These are phyloP conservation scores for Entoloma clypeatum DNA, from an alignment of 1,284 basidiomycete species.

Conservation along the genomic window DNA sequence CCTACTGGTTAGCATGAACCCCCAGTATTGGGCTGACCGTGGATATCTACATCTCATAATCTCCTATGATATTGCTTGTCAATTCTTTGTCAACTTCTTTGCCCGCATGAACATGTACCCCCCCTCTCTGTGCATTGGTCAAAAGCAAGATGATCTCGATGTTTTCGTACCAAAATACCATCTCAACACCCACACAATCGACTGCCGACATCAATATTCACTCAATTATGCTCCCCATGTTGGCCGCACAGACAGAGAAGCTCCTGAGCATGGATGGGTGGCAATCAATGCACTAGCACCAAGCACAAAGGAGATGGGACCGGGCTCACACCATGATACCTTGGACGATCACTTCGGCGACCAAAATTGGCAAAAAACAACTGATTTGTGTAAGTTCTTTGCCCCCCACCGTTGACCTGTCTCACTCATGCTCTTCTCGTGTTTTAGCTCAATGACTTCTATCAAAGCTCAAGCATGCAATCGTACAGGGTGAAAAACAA, in stretches of 20 bases:
- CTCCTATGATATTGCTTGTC: conserved; percentile 26
- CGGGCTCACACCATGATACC: conserved; percentile 25
- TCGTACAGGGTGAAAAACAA: too few relatives aligned
- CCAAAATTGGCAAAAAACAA: too few relatives aligned
- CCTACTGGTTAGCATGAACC: conserved; percentile 1
- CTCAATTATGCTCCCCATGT: conserved; percentile 25
- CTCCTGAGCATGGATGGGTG: conserved; percentile 29
- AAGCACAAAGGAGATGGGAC: conserved; percentile 30
- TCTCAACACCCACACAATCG: conserved; percentile 23
- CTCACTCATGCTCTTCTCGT: too few relatives aligned
- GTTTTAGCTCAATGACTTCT: too few relatives aligned
- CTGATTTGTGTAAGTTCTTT: too few relatives aligned
- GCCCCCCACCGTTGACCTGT: too few relatives aligned
- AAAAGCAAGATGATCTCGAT: too few relatives aligned
- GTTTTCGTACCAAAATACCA: conserved; percentile 31
- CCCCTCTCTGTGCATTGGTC: not conserved
- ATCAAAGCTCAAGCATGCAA: too few relatives aligned
- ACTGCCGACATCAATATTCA: conserved; percentile 24
- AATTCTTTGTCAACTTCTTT: conserved; percentile 18
- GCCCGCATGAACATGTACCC: conserved; percentile 11
- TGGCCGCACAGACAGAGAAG: conserved; percentile 33
- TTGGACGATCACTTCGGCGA: conserved; percentile 29
- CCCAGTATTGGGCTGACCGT: not conserved
- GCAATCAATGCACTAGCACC: conserved; percentile 21
- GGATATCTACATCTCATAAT: conserved; percentile 20